Evolutionary conservation across 176 grass and related monocot species (phyloP).

Genomic region (Pontederia paniculata): DNA sequence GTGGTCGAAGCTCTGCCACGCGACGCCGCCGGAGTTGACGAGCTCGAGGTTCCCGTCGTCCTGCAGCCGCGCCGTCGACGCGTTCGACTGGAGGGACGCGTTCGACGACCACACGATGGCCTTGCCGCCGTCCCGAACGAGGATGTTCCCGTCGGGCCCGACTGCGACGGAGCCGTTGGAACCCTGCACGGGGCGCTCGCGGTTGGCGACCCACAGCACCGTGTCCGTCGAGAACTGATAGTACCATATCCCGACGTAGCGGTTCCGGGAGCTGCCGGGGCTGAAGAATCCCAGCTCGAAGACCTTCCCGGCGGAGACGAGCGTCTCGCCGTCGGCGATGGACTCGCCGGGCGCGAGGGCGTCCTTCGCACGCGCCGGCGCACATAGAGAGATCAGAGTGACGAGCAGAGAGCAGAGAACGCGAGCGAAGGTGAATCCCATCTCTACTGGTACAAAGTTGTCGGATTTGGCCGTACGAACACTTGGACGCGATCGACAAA

Average conservation of each 20-base stretch:
- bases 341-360: slow-evolving; percentile 27
- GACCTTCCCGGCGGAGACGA: slow-evolving; percentile 26
- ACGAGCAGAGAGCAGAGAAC: not conserved
- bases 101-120: slow-evolving; percentile 29
- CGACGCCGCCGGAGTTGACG: not conserved
- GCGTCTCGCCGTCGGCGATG: slow-evolving; percentile 16
- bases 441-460: not conserved
- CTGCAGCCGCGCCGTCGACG: slow-evolving; percentile 13
- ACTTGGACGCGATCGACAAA: too few species aligned
- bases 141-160: slow-evolving; percentile 29
- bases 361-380: slow-evolving; percentile 2
- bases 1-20: slow-evolving; percentile 48
- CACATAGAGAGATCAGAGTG: not conserved
- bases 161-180: slow-evolving; percentile 19
- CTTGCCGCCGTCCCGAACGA: slow-evolving; percentile 19
- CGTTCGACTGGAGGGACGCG: slow-evolving; percentile 1
- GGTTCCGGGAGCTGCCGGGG: slow-evolving; percentile 20
- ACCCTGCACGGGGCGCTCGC: slow-evolving; percentile 26
- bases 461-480: too few species aligned
- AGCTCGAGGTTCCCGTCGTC: slow-evolving; percentile 36
- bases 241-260: slow-evolving; percentile 52
- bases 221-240: slow-evolving; percentile 19
- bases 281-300: slow-evolving; percentile 45
- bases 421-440: not conserved
- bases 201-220: slow-evolving; percentile 61